Evolutionary conservation across 164 flowering plant species (phyloP).

Genomic region (Taxillus chinensis): DNA sequence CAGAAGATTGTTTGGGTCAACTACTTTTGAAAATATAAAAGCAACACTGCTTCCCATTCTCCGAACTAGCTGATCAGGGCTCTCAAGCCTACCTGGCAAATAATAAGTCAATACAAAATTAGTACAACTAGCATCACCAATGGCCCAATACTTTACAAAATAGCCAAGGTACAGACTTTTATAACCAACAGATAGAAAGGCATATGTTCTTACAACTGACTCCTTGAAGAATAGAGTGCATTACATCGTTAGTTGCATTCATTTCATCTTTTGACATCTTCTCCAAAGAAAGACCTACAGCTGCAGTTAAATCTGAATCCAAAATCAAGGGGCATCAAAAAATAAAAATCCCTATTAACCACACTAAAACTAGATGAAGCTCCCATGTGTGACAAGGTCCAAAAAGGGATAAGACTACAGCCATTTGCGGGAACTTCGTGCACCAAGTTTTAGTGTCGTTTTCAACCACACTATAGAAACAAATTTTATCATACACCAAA

Average conservation of each 20-base stretch:
- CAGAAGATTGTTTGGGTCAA: constrained; percentile 90
- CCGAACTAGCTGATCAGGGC: constrained; percentile 54
- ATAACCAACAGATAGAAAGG: background rate
- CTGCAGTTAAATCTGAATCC: constrained; percentile 75
- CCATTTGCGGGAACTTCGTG: too few relatives aligned
- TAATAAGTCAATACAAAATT: constrained; percentile 12
- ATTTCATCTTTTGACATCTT: constrained; percentile 73
- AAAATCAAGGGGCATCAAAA: constrained; percentile 25
- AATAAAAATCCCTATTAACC: too few relatives aligned
- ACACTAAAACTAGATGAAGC: too few relatives aligned
- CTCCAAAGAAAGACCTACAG: constrained; percentile 76
- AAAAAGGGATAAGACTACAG: too few relatives aligned
- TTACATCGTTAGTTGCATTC: constrained; percentile 57
- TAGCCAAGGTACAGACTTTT: background rate
- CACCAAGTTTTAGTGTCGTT: too few relatives aligned
- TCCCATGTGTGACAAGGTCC: too few relatives aligned
- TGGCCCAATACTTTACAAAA: constrained; percentile 6
- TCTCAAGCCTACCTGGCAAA: constrained; percentile 82
- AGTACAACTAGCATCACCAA: background rate
- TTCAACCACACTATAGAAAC: too few relatives aligned
- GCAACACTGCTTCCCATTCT: constrained; percentile 88
- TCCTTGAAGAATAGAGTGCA: constrained; percentile 86
- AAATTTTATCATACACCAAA: too few relatives aligned
- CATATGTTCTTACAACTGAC: constrained; percentile 61
- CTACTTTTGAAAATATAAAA: constrained; percentile 69